phyloP scores from a whole-genome alignment of 495 filamentous ascomycete genomes.

The Aspergillus incahuasiensis region DNA sequence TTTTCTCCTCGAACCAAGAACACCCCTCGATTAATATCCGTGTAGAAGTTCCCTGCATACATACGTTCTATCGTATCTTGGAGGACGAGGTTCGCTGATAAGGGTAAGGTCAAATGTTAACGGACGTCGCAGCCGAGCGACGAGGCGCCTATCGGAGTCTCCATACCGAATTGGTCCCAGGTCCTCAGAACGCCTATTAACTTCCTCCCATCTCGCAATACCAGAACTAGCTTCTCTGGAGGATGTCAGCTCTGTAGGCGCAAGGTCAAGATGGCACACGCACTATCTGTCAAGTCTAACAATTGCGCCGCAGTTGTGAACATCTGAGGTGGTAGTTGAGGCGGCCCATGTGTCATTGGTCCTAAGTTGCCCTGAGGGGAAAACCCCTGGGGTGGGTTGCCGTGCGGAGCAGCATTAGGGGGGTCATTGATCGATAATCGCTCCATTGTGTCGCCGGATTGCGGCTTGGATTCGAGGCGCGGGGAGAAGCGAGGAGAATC shows the following conservation, averaged over 20 bases:
- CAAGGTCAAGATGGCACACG: conserved; percentile 4
- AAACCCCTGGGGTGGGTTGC: conserved; percentile 26
- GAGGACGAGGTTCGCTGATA: conserved; percentile 83
- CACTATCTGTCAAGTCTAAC: conserved; percentile 94
- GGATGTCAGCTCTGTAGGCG: not conserved
- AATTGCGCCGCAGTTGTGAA: conserved; percentile 96
- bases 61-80: conserved; percentile 87
- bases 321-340: conserved; percentile 70
- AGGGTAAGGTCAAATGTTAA: conserved; percentile 17
- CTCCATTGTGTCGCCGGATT: conserved; percentile 28
- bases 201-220: conserved; percentile 88
- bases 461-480: not conserved
- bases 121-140: not conserved
- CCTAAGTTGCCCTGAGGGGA: conserved; percentile 23
- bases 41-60: conserved; percentile 69
- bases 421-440: conserved; percentile 38
- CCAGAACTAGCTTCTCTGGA: conserved; percentile 85
- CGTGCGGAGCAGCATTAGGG: conserved; percentile 28
- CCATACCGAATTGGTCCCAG: conserved; percentile 96
- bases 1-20: conserved; percentile 94
- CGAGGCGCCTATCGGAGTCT: conserved; percentile 2
- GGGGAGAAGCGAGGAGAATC: conserved; percentile 2
- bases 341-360: conserved; percentile 34
- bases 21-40: conserved; percentile 74
- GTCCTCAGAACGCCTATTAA: conserved; percentile 87